Base-by-base conservation (phyloP, 768 basidiomycete species). In the Leccinum sublutescens region DNA sequence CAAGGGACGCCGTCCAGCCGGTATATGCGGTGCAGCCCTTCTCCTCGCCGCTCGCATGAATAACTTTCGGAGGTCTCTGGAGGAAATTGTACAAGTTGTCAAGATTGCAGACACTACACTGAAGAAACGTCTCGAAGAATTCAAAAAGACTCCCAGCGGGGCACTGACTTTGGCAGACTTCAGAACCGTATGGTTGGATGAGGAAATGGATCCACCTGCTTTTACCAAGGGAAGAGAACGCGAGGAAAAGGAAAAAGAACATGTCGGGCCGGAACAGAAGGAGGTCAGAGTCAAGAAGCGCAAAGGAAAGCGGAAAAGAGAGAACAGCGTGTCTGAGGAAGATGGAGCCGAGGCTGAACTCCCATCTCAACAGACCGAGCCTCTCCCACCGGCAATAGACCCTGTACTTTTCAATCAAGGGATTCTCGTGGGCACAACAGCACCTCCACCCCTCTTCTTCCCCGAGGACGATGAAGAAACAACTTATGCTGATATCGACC, bases 31-130 rank as follows among this genome's bases (percentile, higher is more conserved):
- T 31, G 97, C 97, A 0, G 94, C 93, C 27, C 82, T 98, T 29
- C 81, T 98, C 43, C 84, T 99, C 15, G 97, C 97, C 0, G 97
- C 95, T 33, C 86, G 97, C 25, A 98, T 99, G 97, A 98, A 96
- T 77, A 97, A 97, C 73, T 98, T 96, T 69, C 80, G 95, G 47
- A 80, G 97, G 50, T 92, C 89, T 25, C 82, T 98, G 11, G 91
- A 95, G 69, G 97, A 99, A 74, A 91, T 99, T 50, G 95, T 98
- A 19, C 97, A 99, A 70, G 95, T 99, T 15, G 97, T 98, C 64
- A 99, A 98, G 76, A 97, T 98, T 64, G 93, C 95, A n/a, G 95
- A 98, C 68, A 88, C 87, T 11, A 99, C 97, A 4, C 75, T 99
- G 47, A 87, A 88, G 76, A 98, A 96, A 74, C 85, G 97, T 17